Conservation (phyloP, 176 grass and related monocot genomes). For the Canna indica region DNA sequence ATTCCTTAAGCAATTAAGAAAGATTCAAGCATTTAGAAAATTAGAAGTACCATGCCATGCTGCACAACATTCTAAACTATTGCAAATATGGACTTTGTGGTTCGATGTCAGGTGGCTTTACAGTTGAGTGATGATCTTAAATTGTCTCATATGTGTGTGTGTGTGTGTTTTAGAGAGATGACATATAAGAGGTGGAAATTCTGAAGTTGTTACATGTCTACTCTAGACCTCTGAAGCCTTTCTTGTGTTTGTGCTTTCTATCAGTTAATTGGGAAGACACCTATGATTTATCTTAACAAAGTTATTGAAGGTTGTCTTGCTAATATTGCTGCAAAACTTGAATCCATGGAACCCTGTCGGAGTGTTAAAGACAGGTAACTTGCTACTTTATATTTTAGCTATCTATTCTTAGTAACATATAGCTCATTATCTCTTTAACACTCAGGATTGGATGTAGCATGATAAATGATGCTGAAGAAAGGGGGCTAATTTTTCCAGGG, state of each 20-base stretch:
- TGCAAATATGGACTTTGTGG: background rate
- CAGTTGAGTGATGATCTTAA: background rate
- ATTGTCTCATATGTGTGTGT: background rate
- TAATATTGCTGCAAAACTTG: slow-evolving; percentile 85
- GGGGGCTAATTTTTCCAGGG: slow-evolving; percentile 57
- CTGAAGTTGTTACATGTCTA: background rate
- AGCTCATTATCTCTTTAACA: slow-evolving; percentile 13
- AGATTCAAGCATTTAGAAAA: background rate
- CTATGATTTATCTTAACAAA: slow-evolving; percentile 95
- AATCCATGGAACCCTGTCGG: slow-evolving; percentile 80
- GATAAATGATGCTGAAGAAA: slow-evolving; percentile 90
- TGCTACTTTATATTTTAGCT: background rate
- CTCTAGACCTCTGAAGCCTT: background rate
- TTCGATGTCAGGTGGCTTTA: background rate
- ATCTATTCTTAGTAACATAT: background rate
- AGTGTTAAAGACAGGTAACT: slow-evolving; percentile 88
- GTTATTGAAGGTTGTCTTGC: slow-evolving; percentile 73
- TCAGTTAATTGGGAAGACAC: slow-evolving; percentile 82
- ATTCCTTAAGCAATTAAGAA: background rate
- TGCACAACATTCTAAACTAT: background rate
- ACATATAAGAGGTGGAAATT: background rate
- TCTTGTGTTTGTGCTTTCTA: slow-evolving; percentile 14
- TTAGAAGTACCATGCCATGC: background rate
- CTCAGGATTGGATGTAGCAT: slow-evolving; percentile 77
- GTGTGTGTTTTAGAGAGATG: background rate